Base-by-base conservation (phyloP, 768 basidiomycete species). In the Dacryopinax spathularia region DNA sequence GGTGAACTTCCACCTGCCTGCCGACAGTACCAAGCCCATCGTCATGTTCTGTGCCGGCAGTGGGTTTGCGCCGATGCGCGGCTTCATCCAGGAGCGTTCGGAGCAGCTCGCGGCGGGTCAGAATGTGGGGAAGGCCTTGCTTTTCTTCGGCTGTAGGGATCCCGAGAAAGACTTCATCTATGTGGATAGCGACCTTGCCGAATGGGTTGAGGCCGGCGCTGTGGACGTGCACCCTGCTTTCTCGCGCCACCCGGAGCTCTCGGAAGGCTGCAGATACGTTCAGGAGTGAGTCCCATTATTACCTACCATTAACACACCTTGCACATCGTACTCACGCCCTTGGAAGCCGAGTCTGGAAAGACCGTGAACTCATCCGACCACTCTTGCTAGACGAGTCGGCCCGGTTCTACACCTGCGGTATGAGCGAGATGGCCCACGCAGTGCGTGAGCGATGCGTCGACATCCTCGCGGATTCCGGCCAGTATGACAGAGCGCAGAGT, bases 31-130 rank as follows among this genome's bases (percentile, higher is more conserved):
- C 5, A 69, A 73, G n/a, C 78, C 79, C 12, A 72, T 81, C 36
- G 70, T 81, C 35, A 75, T 80, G 72, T 77, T 78, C 66, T 77
- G 75, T 34, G 78, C 78, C n/a, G 80, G 80, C 3, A 75, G 78
- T 1, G 80, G 80, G 2, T 66, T 81, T 15, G 77, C 80, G 2
- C 80, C 80, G 0, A 77, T 81, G 75, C 74, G 79, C 39, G 79
- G 77, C 0, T 81, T 81, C 72, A 73, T 81, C 35, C 79, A 80
- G 69, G 80, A 81, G 65, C 76, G 80, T 5, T 77, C 78, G n/a
- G 67, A 74, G 60, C 79, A 80, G 68, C 78, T 77, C 70, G 69
- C 71, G 29, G 73, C 76, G 6, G 79, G 79, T 1, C 69, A 78
- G 12, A 71, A 76, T 20, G 76, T 79, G 5, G 77, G 76, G 2